These are phyloP conservation scores for Backusella circina DNA, from an alignment of 192 early-diverging fungal genomes.

Conservation along the genomic window DNA sequence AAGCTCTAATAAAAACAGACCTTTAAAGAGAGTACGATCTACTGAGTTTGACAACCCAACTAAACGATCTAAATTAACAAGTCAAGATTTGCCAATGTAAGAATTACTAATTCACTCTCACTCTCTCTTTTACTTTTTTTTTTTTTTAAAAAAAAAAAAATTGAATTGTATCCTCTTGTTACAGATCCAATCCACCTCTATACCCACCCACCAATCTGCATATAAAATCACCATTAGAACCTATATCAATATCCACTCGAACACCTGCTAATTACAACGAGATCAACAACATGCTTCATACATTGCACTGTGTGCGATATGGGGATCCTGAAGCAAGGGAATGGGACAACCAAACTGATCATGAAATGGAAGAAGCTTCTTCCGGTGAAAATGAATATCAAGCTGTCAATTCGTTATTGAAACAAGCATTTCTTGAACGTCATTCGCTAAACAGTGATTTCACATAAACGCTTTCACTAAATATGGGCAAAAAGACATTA, in stretches of 20 bases:
- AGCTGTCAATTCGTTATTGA: constrained; percentile 17
- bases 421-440: constrained; percentile 22
- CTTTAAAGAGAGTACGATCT: constrained; percentile 9
- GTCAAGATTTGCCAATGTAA: background rate
- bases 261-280: constrained; percentile 1
- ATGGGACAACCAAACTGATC: constrained; percentile 8
- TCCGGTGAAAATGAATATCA: background rate
- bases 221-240: background rate
- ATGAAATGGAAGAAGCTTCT: background rate
- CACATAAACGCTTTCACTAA: background rate
- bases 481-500: background rate
- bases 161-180: background rate
- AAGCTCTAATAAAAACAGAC: background rate
- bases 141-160: background rate
- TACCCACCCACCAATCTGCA: background rate
- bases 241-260: constrained; percentile 4
- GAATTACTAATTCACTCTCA: background rate
- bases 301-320: constrained; percentile 14
- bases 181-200: background rate
- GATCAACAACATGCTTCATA: constrained; percentile 23
- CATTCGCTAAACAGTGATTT: background rate
- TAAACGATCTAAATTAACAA: background rate
- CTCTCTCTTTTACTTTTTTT: background rate
- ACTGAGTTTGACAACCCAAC: background rate
- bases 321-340: constrained; percentile 25